Conservation (phyloP, 2,329 filamentous ascomycete species). For the Hypoxylon sp. region DNA sequence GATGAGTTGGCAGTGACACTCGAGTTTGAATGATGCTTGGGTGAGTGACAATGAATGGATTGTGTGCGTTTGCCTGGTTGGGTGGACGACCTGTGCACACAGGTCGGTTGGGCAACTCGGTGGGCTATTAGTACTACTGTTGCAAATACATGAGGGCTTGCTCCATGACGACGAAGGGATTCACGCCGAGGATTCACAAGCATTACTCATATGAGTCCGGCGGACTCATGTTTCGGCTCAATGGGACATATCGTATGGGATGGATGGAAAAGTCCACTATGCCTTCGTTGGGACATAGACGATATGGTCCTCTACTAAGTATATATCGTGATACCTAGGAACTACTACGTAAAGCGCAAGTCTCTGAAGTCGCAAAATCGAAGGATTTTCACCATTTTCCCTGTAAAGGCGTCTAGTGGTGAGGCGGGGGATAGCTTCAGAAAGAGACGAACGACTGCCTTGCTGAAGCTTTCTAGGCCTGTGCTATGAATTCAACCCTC, state of each 20-base stretch:
- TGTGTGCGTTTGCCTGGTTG: slow-evolving; percentile 11
- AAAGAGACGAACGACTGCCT: neutral
- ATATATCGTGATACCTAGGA: neutral
- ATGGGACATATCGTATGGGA: neutral
- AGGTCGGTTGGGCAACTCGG: slow-evolving; percentile 1
- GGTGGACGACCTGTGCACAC: slow-evolving; percentile 8
- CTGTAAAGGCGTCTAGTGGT: neutral
- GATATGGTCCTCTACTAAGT: neutral
- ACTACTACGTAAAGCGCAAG: neutral
- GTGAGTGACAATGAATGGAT: neutral
- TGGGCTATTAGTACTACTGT: slow-evolving; percentile 8
- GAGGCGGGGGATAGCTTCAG: neutral
- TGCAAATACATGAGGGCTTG: slow-evolving; percentile 10
- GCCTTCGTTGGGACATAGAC: neutral
- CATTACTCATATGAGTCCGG: neutral
- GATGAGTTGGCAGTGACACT: slow-evolving; percentile 15
- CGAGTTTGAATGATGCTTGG: slow-evolving; percentile 7
- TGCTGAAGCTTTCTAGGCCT: too few relatives aligned
- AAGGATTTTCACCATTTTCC: neutral
- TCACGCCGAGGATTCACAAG: neutral
- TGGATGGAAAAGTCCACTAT: neutral
- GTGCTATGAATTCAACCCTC: neutral
- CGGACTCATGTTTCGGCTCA: neutral
- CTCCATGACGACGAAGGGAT: neutral
- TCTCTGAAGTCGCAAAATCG: neutral